Evolutionary conservation across 208 protist species (phyloP), one percentile per base, ranked within the genome.

Genomic region (Strigomonas galati): DNA sequence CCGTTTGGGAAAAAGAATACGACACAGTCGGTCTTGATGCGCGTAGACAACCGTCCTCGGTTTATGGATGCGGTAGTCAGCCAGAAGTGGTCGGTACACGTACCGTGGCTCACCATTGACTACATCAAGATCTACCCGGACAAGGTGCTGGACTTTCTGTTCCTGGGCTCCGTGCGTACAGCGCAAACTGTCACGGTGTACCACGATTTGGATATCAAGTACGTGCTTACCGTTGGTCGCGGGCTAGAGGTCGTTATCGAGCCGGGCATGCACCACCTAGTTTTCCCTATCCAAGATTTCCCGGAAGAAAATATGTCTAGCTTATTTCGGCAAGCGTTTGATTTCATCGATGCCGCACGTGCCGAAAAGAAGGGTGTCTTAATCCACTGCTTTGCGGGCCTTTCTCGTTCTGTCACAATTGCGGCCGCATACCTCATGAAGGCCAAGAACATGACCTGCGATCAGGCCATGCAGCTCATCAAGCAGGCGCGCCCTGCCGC

Each of bases 61-160:
- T 76, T 93, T 62, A 60, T 95, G 17, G 17, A 67, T 46, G 86
- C 92, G 65, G 80, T 93, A 53, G 52, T 76, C 21, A 58, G 65
- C 4, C 76, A 90, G 53, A 28, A 79, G 19, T 92, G 84, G 86
- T 46, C 58, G 0, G 46, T 0, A 10, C 76, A 64, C 32, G 32
- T 89, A 54, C 83, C 82, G 26, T 91, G 87, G 84, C 64, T 91
- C 24, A 74, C 76, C 7, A 59, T 97, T n/a, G 58, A 87, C 46
- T 63, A 92, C 2, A 80, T 94, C 67, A 95, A 93, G 54, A 92
- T 97, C 27, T 97, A 95, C 64, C 91, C 91, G 14, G 91, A 97
- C 66, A 79, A 84, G 58, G 86, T 97, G 26, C 66, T 93, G n/a
- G 81, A 86, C 54, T 90, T 83, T 76, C 71, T 97, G 55, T 97